Base-by-base conservation (phyloP, 1,139 yeast genomes). In the Yamadazyma mexicana region DNA sequence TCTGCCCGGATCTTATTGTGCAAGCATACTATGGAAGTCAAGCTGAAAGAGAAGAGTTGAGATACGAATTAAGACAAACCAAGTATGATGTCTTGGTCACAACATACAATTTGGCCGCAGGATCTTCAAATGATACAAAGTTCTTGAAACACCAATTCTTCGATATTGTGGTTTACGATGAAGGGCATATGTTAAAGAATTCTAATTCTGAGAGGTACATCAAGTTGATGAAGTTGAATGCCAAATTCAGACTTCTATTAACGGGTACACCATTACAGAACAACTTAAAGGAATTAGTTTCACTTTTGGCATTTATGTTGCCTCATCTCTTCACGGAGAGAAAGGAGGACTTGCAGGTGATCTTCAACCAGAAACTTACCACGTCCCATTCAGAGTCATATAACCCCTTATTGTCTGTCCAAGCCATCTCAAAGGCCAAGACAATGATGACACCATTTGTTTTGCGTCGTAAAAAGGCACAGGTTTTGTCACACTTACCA, bases 371-470 rank as follows among this genome's bases (percentile, higher is more conserved):
- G 61, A 84, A 83, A 56, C 88, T 88, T 9, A 80, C 81, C 37
- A 84, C 95, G 2, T 51, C 56, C n/a, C 56, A 67, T 34, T 50
- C 64, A 0, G 69, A 70, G 31, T 70, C 66, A 34, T 85, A 81
- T 52, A 87, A 86, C 52, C 97, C 96, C 2, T 72, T 92, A 39
- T 67, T 92, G 35, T 88, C 98, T 0, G 83, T 84, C 49, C 95
- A 92, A 62, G 95, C 98, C 1, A 89, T 92, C 45, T 77, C 81
- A 32, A 86, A 89, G 56, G 99, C 99, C 5, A 88, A 87, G 60
- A 84, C 94, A 3, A 92, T 92, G 97, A 92, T 92, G 98, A 86
- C 95, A 2, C 99, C 99, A 4, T 92, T 92, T 66, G 92, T 92
- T 8, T 69, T 92, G 52, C 77, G 99, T 60, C 81, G 99, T 59